Conservation (phyloP, 2,329 filamentous ascomycete species). For the Graphiopsis chlorocephala region DNA sequence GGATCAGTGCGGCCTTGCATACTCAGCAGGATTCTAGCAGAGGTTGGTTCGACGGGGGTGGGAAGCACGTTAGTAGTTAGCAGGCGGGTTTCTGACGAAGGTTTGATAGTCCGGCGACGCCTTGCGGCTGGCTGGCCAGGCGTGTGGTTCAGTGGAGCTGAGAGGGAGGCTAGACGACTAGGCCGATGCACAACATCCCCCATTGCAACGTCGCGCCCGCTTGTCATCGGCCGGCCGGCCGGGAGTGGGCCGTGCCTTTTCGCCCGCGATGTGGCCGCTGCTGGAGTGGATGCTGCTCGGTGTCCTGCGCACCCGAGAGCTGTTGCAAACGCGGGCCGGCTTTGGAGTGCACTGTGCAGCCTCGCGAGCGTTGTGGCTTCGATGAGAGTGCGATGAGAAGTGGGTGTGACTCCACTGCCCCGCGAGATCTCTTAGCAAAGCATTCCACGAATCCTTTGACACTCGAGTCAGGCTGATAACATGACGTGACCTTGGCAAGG, state of each 20-base stretch:
- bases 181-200: constrained; percentile 2
- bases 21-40: neutral
- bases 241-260: neutral
- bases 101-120: neutral
- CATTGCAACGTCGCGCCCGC: neutral
- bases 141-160: neutral
- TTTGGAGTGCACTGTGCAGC: too few species aligned
- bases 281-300: too few species aligned
- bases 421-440: neutral
- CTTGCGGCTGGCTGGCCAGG: neutral
- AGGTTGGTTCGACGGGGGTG: neutral
- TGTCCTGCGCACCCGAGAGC: neutral
- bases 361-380: neutral
- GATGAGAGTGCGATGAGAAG: neutral
- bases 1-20: neutral
- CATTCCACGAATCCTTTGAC: neutral
- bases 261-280: neutral
- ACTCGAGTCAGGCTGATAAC: neutral
- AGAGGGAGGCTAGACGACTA: neutral
- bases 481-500: neutral
- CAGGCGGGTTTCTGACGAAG: neutral
- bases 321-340: too few species aligned
- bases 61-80: neutral
- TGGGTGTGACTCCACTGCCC: neutral
- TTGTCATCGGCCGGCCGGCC: neutral